phyloP scores from a whole-genome alignment of 345 rosid genomes.

The Eucalyptus sideroxylon region DNA sequence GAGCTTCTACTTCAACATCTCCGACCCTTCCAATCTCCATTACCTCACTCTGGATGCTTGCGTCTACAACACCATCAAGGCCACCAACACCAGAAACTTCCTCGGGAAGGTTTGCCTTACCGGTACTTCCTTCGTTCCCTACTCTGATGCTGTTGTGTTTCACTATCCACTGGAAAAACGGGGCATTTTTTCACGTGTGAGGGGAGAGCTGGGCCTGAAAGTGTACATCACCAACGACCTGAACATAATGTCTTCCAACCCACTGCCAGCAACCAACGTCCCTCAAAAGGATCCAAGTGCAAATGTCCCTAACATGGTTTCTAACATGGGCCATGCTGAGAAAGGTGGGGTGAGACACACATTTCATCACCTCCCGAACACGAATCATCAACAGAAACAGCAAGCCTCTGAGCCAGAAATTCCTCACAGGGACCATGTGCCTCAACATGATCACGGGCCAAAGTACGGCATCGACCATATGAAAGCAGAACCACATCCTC shows the following conservation, averaged over 20 bases:
- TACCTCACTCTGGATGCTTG: slow-evolving; percentile 69
- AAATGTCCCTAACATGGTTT: background rate
- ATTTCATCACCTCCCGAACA: slow-evolving; percentile 81
- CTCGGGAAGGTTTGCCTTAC: slow-evolving; percentile 79
- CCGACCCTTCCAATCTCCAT: slow-evolving; percentile 75
- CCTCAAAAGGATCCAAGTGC: slow-evolving; percentile 3
- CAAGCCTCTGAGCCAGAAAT: slow-evolving; percentile 24
- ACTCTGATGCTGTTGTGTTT: slow-evolving; percentile 81
- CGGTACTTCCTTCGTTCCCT: slow-evolving; percentile 81
- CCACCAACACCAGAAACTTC: slow-evolving; percentile 62
- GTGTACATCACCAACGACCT: slow-evolving; percentile 67
- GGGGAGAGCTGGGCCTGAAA: slow-evolving; percentile 94
- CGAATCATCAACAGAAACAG: slow-evolving; percentile 32
- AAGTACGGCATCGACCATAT: slow-evolving; percentile 52
- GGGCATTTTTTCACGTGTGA: slow-evolving; percentile 77
- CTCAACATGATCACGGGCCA: background rate
- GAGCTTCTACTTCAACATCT: slow-evolving; percentile 89
- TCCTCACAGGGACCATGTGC: slow-evolving; percentile 35
- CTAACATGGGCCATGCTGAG: background rate
- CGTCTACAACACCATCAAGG: slow-evolving; percentile 44
- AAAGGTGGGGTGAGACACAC: slow-evolving; percentile 37
- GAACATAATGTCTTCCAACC: slow-evolving; percentile 51
- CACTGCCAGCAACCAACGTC: slow-evolving; percentile 20
- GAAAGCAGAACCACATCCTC: slow-evolving; percentile 55
- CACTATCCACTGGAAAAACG: slow-evolving; percentile 89